Evolutionary conservation across 2,329 filamentous ascomycete species (phyloP), one percentile per base, ranked within the genome.

Genomic region (Atkinsonella hypoxylon): DNA sequence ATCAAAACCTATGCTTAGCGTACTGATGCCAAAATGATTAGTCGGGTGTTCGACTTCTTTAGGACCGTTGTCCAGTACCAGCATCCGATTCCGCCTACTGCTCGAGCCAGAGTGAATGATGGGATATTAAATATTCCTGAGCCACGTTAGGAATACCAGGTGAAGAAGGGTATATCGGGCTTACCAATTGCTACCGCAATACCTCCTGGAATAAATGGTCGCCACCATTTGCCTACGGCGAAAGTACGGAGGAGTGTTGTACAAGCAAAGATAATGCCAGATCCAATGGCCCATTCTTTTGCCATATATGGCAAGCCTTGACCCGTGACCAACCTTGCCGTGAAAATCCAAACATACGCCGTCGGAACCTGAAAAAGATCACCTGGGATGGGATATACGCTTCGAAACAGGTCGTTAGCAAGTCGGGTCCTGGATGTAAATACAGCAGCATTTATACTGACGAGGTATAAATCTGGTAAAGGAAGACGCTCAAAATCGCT

Each of bases 311-410:
- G 93, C 41, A 98, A 65, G 0, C 93, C 93, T 56, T 93, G 79
- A 1, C 93, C 93, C 0, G 90, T 97, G 10, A 98, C 90, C 2
- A 98, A 75, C 15, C 93, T 77, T 1, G 93, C 91, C 0, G 93
- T 98, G 66, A 96, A 96, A 49, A 98, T 87, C 93, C 93, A 98
- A 5, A 98, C 90, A 64, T 91, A 96, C 0, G 83, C 91, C 0
- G 93, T 97, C 0, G 93, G 93, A 1, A 95, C 89, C 62, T 95
- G 86, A 65, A 98, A 97, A 49, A 96, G 72, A 10, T 88, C 83
- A 0, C 90, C 88, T 0, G 93, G 93, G 6, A 98, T 85, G 39
- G 82, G 74, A 62, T 98, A 98, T 1, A 96, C 90, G 34, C 79
- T 83, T 43, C 15, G 9, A 36, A 4, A 32, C 4, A 47, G 22